Conservation (phyloP, 179 eudicot genomes). For the Heliamphora pulchella region DNA sequence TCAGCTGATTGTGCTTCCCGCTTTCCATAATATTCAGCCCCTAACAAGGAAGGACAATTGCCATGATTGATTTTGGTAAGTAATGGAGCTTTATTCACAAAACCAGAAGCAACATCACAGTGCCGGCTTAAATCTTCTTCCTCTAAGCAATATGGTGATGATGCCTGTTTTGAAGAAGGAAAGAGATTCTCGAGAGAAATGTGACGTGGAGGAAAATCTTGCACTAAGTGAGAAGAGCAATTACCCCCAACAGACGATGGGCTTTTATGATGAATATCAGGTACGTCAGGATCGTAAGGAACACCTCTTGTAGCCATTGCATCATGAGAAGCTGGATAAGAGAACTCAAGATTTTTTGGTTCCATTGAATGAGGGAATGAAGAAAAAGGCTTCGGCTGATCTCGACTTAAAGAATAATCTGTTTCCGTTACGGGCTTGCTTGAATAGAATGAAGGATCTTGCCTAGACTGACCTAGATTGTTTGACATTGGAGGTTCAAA, state of each 20-base stretch:
- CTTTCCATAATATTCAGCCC: conserved; percentile 16
- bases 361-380: conserved; percentile 11
- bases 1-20: conserved; percentile 13
- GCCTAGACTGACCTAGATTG: conserved; percentile 12
- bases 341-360: conserved; percentile 8
- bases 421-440: conserved; percentile 11
- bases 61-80: not conserved
- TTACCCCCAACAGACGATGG: not conserved
- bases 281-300: conserved; percentile 22
- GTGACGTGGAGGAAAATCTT: conserved; percentile 8
- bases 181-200: not conserved
- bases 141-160: conserved; percentile 9
- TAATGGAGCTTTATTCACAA: conserved; percentile 9
- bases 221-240: not conserved
- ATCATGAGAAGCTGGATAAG: conserved; percentile 17
- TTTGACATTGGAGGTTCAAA: not conserved
- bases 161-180: not conserved
- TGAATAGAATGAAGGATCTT: conserved; percentile 9
- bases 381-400: conserved; percentile 1
- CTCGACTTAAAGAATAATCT: conserved; percentile 12
- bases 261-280: not conserved
- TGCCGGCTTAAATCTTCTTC: conserved; percentile 5
- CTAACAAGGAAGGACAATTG: not conserved
- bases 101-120: conserved; percentile 12
- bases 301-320: conserved; percentile 23